Conservation (phyloP, 2,329 filamentous ascomycete species). For the Penicillium sp. region DNA sequence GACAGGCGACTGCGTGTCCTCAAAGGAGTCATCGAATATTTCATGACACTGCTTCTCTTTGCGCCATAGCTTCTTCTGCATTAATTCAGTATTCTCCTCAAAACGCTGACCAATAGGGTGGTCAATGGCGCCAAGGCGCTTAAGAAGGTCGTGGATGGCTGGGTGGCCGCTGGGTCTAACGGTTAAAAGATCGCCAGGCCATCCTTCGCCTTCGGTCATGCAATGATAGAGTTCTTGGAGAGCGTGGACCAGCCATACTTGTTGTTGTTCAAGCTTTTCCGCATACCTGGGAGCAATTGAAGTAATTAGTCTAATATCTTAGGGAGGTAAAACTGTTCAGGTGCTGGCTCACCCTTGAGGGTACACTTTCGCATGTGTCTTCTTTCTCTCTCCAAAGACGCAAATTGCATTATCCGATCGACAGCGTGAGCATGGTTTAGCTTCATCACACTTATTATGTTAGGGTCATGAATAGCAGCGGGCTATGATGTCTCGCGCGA, state of each 20-base stretch:
- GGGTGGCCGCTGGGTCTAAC: constrained; percentile 56
- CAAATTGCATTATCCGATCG: constrained; percentile 65
- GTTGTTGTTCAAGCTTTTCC: constrained; percentile 67
- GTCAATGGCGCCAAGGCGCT: constrained; percentile 58
- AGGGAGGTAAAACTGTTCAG: too few relatives aligned
- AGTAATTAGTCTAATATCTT: constrained; percentile 7
- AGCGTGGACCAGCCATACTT: constrained; percentile 60
- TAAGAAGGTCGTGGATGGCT: constrained; percentile 64
- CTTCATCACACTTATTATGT: constrained; percentile 55
- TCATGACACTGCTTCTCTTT: not conserved
- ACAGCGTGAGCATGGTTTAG: constrained; percentile 61
- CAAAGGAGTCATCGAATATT: not conserved
- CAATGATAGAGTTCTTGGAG: constrained; percentile 61
- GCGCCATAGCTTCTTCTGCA: not conserved
- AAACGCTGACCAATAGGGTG: constrained; percentile 47
- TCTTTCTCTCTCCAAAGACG: constrained; percentile 65
- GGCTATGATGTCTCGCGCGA: not conserved
- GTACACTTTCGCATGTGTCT: constrained; percentile 66
- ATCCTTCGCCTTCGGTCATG: constrained; percentile 52
- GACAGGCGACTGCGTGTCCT: not conserved
- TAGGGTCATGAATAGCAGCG: constrained; percentile 14
- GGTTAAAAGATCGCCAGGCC: constrained; percentile 55
- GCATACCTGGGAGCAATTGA: constrained; percentile 51
- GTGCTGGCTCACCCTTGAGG: constrained; percentile 58
- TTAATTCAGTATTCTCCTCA: not conserved